Conservation (phyloP, 148 eudicot species). For the Camellia lanceoleosa region DNA sequence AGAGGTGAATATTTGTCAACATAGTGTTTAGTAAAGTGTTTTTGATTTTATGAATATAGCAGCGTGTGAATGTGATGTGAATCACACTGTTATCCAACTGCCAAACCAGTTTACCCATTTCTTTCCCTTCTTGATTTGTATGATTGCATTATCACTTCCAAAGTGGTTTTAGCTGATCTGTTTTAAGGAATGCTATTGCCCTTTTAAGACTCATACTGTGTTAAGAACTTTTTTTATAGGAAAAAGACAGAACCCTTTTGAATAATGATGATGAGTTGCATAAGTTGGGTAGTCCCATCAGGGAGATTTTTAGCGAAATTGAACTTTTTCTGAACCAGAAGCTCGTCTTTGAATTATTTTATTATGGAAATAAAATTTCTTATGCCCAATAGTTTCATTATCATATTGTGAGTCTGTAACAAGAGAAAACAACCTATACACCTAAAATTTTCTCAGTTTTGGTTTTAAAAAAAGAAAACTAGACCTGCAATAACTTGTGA, state of each 20-base stretch:
- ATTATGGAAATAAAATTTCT: not conserved
- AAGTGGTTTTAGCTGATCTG: not conserved
- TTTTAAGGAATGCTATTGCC: not conserved
- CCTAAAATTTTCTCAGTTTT: not conserved
- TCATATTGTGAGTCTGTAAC: not conserved
- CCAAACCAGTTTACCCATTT: not conserved
- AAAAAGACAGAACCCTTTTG: not conserved
- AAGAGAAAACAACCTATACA: not conserved
- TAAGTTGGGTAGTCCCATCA: not conserved
- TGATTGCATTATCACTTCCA: not conserved
- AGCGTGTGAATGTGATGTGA: not conserved
- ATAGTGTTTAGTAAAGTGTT: not conserved
- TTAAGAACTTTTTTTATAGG: not conserved
- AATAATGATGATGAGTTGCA: not conserved
- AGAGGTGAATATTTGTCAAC: slow-evolving; percentile 36
- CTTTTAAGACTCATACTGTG: not conserved
- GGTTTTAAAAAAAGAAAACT: not conserved
- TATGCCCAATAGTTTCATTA: not conserved
- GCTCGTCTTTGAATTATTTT: not conserved
- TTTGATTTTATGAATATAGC: not conserved
- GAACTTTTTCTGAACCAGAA: not conserved
- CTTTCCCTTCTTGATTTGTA: not conserved
- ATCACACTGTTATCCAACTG: not conserved
- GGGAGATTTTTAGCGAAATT: not conserved
- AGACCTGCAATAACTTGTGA: not conserved